These are phyloP conservation scores for Plasmodium gonderi DNA, from an alignment of 169 alveolate species.

Conservation along the genomic window DNA sequence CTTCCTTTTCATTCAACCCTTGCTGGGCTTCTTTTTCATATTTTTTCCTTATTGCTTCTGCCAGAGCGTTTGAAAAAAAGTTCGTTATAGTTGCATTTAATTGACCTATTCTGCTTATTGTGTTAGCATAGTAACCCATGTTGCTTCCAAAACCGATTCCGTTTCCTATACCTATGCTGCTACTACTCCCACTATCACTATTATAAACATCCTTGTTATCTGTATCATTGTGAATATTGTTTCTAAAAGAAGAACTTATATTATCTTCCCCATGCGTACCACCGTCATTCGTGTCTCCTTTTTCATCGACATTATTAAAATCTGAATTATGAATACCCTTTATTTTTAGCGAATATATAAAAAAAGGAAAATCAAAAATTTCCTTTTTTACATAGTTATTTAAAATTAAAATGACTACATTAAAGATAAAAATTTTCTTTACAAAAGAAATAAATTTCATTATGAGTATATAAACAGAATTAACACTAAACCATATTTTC, in stretches of 20 bases:
- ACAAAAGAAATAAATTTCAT: slow-evolving; percentile 38
- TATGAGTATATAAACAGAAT: slow-evolving; percentile 4
- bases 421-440: slow-evolving; percentile 36
- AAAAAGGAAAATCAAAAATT: slow-evolving; percentile 16
- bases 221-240: background rate
- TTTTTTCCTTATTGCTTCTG: background rate
- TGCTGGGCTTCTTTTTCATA: background rate
- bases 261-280: background rate
- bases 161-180: background rate
- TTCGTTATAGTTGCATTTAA: background rate
- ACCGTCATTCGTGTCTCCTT: background rate
- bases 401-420: slow-evolving; percentile 16
- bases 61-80: background rate
- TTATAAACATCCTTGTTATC: background rate
- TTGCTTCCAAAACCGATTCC: background rate
- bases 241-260: background rate
- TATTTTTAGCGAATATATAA: slow-evolving; percentile 43
- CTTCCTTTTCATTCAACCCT: background rate
- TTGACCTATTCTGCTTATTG: background rate
- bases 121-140: too few relatives aligned
- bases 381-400: slow-evolving; percentile 35
- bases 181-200: background rate
- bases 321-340: background rate
- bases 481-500: background rate
- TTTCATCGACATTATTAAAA: slow-evolving; percentile 1